A percentile compares a stretch with the other conserved stretches of the same genome.
Evolutionary conservation across 192 early-diverging fungal genomes (phyloP).

Genomic region (Backusella tarrabulga): DNA sequence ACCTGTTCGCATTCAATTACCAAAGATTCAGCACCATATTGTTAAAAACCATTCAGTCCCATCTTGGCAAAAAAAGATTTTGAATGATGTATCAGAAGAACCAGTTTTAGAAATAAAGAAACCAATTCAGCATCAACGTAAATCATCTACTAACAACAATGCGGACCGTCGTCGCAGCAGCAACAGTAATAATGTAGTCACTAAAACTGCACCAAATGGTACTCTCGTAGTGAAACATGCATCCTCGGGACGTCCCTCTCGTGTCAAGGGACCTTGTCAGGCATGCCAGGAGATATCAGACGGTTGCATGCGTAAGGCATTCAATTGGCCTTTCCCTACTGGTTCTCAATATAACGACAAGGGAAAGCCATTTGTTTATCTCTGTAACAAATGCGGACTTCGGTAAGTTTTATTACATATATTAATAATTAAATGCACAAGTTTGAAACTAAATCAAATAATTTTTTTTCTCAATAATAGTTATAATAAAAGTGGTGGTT

Average conservation of each 20-base stretch:
- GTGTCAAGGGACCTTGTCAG: slow-evolving; percentile 37
- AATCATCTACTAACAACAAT: background rate
- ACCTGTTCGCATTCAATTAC: slow-evolving; percentile 13
- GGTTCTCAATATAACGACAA: slow-evolving; percentile 29
- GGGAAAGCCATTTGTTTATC: slow-evolving; percentile 37
- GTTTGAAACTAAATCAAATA: background rate
- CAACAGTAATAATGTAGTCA: background rate
- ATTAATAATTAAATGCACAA: background rate
- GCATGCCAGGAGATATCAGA: slow-evolving; percentile 37
- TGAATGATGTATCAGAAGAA: background rate
- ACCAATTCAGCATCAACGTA: background rate
- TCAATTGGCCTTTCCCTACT: slow-evolving; percentile 37
- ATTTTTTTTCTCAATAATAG: slow-evolving; percentile 31
- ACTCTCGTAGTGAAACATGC: slow-evolving; percentile 15
- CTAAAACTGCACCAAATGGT: background rate
- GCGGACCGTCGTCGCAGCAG: background rate
- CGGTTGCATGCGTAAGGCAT: slow-evolving; percentile 42
- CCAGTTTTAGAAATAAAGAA: background rate
- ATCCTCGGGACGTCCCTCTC: slow-evolving; percentile 21
- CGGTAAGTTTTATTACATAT: slow-evolving; percentile 24
- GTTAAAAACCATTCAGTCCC: background rate
- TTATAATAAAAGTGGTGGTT: slow-evolving; percentile 37
- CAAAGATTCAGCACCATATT: slow-evolving; percentile 1
- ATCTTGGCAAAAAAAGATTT: slow-evolving; percentile 5
- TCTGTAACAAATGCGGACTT: slow-evolving; percentile 45